A percentile compares a stretch with the other conserved stretches of the same genome.
Conservation (phyloP, 768 basidiomycete genomes). For the Mycena leptocephala region DNA sequence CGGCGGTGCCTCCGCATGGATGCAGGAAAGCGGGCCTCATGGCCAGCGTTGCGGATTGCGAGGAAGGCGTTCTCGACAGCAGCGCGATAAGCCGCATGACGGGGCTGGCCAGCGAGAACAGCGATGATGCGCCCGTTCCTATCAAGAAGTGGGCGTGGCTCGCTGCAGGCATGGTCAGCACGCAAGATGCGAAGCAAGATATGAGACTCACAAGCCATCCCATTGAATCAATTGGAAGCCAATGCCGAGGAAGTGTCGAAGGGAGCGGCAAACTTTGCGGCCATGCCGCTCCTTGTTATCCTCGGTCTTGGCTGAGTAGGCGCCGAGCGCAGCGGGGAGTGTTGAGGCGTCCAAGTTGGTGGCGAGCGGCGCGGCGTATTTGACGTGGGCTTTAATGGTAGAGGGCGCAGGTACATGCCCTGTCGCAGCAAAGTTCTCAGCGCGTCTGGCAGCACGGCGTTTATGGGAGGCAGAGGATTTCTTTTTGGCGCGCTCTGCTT, state of each 20-base stretch:
- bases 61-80: not conserved
- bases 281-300: not conserved
- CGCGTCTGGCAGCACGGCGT: too few species aligned
- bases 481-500: too few species aligned
- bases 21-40: not conserved
- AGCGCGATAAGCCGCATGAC: not conserved
- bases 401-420: not conserved
- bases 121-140: conserved; percentile 21
- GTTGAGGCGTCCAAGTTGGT: not conserved
- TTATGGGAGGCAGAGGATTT: too few species aligned
- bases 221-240: conserved; percentile 1
- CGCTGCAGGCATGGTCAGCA: not conserved
- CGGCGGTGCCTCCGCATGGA: conserved; percentile 11
- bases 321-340: not conserved
- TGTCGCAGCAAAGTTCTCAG: not conserved
- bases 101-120: conserved; percentile 21
- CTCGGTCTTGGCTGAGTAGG: not conserved
- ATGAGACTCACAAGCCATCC: not conserved
- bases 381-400: not conserved
- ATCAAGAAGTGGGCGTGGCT: conserved; percentile 11
- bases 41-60: not conserved
- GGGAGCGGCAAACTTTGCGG: not conserved
- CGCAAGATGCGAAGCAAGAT: not conserved
- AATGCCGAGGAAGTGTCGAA: not conserved
- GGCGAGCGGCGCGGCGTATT: not conserved